Evolutionary conservation across 2,329 filamentous ascomycete genomes (phyloP), one percentile per base, ranked within the genome.

Genomic region (Epicoccum sorghinum): DNA sequence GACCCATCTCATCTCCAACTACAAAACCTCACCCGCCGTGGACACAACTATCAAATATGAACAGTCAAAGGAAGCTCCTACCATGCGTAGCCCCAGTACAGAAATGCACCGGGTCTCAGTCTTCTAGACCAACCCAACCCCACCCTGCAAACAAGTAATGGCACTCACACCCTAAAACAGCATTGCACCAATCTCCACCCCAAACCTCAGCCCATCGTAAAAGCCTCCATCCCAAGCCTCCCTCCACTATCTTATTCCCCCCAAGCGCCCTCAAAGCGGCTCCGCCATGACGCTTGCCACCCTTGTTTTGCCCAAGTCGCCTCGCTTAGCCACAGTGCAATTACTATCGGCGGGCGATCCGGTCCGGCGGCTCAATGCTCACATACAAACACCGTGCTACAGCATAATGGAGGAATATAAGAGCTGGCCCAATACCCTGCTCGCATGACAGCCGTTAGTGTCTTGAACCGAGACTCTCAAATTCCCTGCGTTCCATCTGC

Each of bases 281-380:
- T 33, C 40, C 9, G 18, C 13, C 24, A 41, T 9, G 13, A n/a
- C 38, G 18, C 24, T 29, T 29, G 38, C 18, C 4, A 12, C 24
- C 7, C 18, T 33, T 8, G n/a, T 23, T 6, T 10, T 18, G 18
- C 36, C 36, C 13, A 14, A 8, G 7, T 9, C 36, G 1, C 29
- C 29, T 55, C 53, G 53, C 47, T 47, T 51, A 52, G 29, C 18
- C 38, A 52, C 38, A 56, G 22, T 52, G 53, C 47, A 56, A 56
- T 56, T 44, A 56, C 47, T 47, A 25, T 56, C 35, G 13, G 14
- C 53, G 53, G 52, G 30, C 46, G 27, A 10, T 13, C 43, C 53
- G 53, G 53, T 39, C 53, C 53, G 53, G 18, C 43, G 47, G 53
- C 43, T 51, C 33, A 44, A 30, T 52, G 18, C 32, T 8, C 2